A percentile compares a stretch with the other conserved stretches of the same genome.
Evolutionary conservation across 2,329 filamentous ascomycete genomes (phyloP).

Genomic region (Emergomyces africanus): DNA sequence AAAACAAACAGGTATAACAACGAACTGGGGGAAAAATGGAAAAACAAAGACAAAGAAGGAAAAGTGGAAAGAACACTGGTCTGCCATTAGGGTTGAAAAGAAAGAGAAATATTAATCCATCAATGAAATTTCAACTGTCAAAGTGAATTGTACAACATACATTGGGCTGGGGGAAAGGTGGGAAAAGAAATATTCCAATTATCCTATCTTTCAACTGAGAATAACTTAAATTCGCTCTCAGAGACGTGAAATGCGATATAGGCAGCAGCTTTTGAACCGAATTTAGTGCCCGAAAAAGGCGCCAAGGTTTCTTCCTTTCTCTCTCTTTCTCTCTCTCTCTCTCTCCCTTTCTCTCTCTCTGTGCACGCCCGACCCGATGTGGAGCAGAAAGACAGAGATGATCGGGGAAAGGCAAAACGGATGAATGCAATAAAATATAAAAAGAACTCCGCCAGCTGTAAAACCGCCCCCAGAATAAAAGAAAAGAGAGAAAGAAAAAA

Average conservation of each 20-base stretch:
- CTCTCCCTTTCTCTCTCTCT: not conserved
- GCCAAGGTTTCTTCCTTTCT: not conserved
- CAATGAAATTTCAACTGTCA: not conserved
- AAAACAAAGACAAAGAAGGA: not conserved
- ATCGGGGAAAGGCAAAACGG: not conserved
- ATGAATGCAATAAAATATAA: not conserved
- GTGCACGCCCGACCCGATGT: not conserved
- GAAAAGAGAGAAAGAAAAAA: not conserved
- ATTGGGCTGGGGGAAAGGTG: not conserved
- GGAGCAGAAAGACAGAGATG: not conserved
- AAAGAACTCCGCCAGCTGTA: conserved; percentile 6
- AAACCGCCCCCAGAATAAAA: conserved; percentile 5
- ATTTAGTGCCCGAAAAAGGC: not conserved
- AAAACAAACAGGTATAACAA: not conserved
- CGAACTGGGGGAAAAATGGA: not conserved
- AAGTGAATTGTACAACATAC: conserved; percentile 5
- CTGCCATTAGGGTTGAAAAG: not conserved
- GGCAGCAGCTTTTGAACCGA: not conserved
- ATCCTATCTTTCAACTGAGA: not conserved
- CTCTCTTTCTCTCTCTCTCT: not conserved
- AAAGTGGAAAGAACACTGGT: too few relatives aligned
- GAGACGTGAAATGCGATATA: not conserved
- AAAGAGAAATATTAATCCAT: not conserved
- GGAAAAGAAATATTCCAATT: not conserved
- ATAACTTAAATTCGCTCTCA: not conserved